These are phyloP conservation scores for Neofusicoccum parvum DNA, from an alignment of 2,329 filamentous ascomycete genomes.

Conservation along the genomic window DNA sequence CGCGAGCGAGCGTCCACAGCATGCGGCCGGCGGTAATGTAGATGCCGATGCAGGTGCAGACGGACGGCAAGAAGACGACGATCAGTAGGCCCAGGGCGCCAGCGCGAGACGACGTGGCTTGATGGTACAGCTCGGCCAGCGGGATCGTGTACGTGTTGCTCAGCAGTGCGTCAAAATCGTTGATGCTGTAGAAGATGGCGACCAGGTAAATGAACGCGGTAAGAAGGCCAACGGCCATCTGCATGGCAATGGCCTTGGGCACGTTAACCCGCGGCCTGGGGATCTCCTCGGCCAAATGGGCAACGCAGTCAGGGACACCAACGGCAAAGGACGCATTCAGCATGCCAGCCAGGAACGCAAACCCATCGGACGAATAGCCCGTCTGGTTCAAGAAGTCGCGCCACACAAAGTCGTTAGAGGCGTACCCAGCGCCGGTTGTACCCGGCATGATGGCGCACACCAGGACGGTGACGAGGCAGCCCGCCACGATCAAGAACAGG, in stretches of 20 bases:
- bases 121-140: slow-evolving; percentile 66
- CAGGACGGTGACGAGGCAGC: slow-evolving; percentile 58
- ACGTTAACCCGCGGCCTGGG: slow-evolving; percentile 40
- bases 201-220: slow-evolving; percentile 42
- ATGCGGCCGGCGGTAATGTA: slow-evolving; percentile 65
- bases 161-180: slow-evolving; percentile 58
- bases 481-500: slow-evolving; percentile 54
- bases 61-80: slow-evolving; percentile 57
- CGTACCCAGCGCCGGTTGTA: slow-evolving; percentile 45
- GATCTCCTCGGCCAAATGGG: slow-evolving; percentile 60
- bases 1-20: slow-evolving; percentile 63
- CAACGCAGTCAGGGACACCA: slow-evolving; percentile 65
- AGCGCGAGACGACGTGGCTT: slow-evolving; percentile 45
- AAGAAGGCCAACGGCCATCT: slow-evolving; percentile 39
- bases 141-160: slow-evolving; percentile 57
- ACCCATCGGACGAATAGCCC: slow-evolving; percentile 54
- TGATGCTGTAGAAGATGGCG: slow-evolving; percentile 58
- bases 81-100: slow-evolving; percentile 50
- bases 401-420: slow-evolving; percentile 47
- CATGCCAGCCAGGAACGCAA: slow-evolving; percentile 67
- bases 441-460: slow-evolving; percentile 59
- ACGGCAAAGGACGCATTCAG: slow-evolving; percentile 71
- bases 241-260: slow-evolving; percentile 44
- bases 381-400: slow-evolving; percentile 50
- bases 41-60: slow-evolving; percentile 56